Percentiles rank a stretch among this genome's conserved stretches.
Conservation (phyloP, 352 stramenopile genomes). For the Phytophthora sp. region DNA sequence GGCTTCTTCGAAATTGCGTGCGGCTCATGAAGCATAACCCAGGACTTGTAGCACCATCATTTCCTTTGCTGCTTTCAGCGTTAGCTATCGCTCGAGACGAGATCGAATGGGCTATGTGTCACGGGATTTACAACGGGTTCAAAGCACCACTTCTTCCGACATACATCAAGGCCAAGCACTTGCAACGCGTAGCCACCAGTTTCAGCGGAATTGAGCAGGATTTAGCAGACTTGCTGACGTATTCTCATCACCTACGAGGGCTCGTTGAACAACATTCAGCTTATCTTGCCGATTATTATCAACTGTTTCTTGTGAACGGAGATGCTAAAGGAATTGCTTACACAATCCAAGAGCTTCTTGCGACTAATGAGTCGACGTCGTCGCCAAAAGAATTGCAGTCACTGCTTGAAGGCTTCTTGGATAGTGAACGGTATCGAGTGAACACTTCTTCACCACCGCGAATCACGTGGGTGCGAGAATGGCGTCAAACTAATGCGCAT, state of each 20-base stretch:
- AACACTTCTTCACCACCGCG: constrained; percentile 11
- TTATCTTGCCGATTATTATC: constrained; percentile 46
- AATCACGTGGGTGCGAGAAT: constrained; percentile 60
- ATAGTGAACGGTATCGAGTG: constrained; percentile 35
- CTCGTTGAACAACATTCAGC: constrained; percentile 26
- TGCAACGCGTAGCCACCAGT: constrained; percentile 36
- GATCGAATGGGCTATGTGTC: constrained; percentile 57
- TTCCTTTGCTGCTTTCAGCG: constrained; percentile 52
- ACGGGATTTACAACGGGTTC: constrained; percentile 12
- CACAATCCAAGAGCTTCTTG: constrained; percentile 37
- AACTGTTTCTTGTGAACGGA: constrained; percentile 44
- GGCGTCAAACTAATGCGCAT: constrained; percentile 58
- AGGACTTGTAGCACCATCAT: constrained; percentile 46
- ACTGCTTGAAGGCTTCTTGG: constrained; percentile 53
- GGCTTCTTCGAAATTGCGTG: constrained; percentile 42
- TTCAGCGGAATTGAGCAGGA: constrained; percentile 24
- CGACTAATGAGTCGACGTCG: not conserved
- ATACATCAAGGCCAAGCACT: constrained; percentile 60
- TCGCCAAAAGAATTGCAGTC: constrained; percentile 16
- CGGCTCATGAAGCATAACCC: constrained; percentile 50
- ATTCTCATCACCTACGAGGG: constrained; percentile 27
- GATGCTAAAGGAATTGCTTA: constrained; percentile 57
- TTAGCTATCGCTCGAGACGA: constrained; percentile 45
- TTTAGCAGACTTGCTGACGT: constrained; percentile 28
- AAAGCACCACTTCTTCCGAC: constrained; percentile 40